Conservation (phyloP, 208 protist species). For the Leishmania braziliensis region DNA sequence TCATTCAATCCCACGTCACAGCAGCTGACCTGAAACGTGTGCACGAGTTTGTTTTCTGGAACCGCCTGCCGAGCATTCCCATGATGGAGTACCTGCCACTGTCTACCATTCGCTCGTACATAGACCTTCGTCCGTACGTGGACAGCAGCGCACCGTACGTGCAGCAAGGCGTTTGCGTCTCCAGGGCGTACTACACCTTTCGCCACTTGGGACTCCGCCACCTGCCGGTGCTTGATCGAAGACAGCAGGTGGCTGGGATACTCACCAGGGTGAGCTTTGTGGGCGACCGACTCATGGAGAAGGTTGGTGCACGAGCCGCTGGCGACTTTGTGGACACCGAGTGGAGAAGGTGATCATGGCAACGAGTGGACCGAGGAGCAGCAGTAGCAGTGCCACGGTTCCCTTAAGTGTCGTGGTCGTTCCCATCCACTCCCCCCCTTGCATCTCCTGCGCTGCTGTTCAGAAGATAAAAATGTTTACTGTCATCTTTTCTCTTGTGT, state of each 20-base stretch:
- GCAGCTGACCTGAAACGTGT: slow-evolving; percentile 44
- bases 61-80: slow-evolving; percentile 39
- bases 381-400: background rate
- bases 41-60: slow-evolving; percentile 61
- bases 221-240: slow-evolving; percentile 70
- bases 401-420: no score
- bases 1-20: slow-evolving; percentile 35
- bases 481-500: background rate
- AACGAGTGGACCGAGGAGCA: background rate
- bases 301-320: slow-evolving; percentile 19
- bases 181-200: slow-evolving; percentile 74
- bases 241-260: slow-evolving; percentile 72
- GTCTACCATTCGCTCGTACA: slow-evolving; percentile 22
- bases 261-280: slow-evolving; percentile 79
- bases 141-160: slow-evolving; percentile 68
- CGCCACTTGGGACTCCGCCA: slow-evolving; percentile 79
- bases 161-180: slow-evolving; percentile 61
- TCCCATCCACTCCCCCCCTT: background rate
- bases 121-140: slow-evolving; percentile 65
- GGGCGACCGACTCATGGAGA: slow-evolving; percentile 61
- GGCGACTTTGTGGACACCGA: background rate
- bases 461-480: background rate
- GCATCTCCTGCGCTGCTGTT: background rate
- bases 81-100: slow-evolving; percentile 40
- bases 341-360: background rate